These are phyloP conservation scores for Breviolum minutum DNA, from an alignment of 73 alveolate species.

Conservation along the genomic window DNA sequence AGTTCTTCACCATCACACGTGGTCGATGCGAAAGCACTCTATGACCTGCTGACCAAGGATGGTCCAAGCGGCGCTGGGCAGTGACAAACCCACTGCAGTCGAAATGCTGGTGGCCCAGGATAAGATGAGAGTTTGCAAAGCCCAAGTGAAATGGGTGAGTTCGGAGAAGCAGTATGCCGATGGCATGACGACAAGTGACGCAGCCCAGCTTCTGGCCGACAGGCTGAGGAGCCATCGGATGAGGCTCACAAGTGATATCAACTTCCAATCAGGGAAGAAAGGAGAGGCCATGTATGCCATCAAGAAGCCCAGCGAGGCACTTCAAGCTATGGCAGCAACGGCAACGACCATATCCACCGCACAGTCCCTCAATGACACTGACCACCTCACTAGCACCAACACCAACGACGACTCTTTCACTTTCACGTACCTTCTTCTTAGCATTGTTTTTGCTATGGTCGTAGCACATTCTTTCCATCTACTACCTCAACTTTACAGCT, in stretches of 20 bases:
- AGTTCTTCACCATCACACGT: not conserved
- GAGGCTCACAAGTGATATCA: not conserved
- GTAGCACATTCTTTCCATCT: no score
- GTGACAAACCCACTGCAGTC: not conserved
- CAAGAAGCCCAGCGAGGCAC: not conserved
- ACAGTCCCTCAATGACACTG: no score
- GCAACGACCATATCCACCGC: no score
- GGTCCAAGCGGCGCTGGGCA: not conserved
- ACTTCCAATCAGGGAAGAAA: not conserved
- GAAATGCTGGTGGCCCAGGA: conserved; percentile 3
- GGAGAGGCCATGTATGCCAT: not conserved
- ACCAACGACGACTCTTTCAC: no score
- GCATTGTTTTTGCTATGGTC: no score
- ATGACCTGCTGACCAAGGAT: not conserved
- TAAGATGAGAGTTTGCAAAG: not conserved
- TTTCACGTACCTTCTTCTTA: no score
- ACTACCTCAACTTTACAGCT: no score
- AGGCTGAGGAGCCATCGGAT: not conserved
- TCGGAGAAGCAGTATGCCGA: not conserved
- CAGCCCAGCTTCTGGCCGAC: not conserved
- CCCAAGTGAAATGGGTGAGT: not conserved
- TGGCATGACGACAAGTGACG: not conserved
- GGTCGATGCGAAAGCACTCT: not conserved
- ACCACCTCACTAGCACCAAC: no score
- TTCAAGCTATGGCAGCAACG: not conserved